A percentile compares a stretch with the other conserved stretches of the same genome.
phyloP scores from a whole-genome alignment of 305 asterid genomes.

The Solanum chacoense region DNA sequence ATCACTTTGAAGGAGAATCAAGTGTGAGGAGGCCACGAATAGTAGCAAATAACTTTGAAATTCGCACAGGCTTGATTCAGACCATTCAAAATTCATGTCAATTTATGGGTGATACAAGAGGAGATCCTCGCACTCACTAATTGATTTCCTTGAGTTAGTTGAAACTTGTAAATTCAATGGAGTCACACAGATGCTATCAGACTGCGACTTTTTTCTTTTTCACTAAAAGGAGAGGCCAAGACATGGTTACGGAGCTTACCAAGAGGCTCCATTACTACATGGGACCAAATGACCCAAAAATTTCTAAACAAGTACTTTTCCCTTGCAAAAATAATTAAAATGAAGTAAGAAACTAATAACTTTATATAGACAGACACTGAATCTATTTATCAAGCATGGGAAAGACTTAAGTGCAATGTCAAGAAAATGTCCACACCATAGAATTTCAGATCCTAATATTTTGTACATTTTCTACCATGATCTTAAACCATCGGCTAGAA shows the following conservation, averaged over 20 bases:
- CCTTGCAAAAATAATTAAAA: no score
- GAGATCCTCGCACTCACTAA: background rate
- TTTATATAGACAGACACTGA: no score
- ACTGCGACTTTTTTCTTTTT: background rate
- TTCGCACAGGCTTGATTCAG: no score
- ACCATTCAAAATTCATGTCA: background rate
- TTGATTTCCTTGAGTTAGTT: no score
- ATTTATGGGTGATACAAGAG: background rate
- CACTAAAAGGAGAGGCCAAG: background rate
- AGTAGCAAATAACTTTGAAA: background rate
- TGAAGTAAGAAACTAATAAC: no score
- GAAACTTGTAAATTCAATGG: background rate
- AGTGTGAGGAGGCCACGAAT: background rate
- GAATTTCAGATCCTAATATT: no score
- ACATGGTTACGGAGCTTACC: background rate
- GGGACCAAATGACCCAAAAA: background rate
- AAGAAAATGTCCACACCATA: background rate
- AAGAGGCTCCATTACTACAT: background rate
- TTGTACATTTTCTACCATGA: background rate
- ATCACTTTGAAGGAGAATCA: background rate
- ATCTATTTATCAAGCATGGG: background rate
- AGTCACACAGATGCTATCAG: no score
- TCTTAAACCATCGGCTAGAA: background rate
- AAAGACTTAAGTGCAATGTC: background rate
- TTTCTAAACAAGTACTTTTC: no score